Base-by-base conservation (phyloP, 2,329 filamentous ascomycete species). In the Malbranchea zuffiana region DNA sequence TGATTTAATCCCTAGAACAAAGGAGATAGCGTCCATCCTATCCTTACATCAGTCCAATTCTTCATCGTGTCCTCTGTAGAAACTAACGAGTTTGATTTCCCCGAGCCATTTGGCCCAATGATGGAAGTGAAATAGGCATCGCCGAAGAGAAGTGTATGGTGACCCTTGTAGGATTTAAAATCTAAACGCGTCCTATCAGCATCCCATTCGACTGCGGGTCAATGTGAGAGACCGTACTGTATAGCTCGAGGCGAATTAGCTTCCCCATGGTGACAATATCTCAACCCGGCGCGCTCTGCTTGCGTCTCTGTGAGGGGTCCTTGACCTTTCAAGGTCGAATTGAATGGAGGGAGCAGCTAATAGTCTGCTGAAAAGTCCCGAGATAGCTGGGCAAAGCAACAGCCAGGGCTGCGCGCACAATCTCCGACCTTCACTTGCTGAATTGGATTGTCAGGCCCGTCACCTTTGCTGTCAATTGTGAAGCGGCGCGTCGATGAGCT, bases 101-200 rank as follows among this genome's bases (percentile, higher is more conserved):
- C 90, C 23, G 90, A 96, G 68, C 90, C 90, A 87, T 98, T 98
- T 58, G 90, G 90, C 4, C 92, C 90, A 55, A 98, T 96, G 55
- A 98, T 95, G 27, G 90, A 98, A 33, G 90, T 98, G 62, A 98
- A 98, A 64, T 95, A 96, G 2, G 87, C 92, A 66, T 98, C 88
- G 54, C 88, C 88, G 53, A 98, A 95, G 36, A 95, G 75, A 29
- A 98, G 76, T 43, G 76, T 80, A 66, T 98, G 90, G 53, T 95
- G 87, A 41, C 87, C 90, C 62, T 94, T 94, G 69, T 98, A 98
- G 51, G 90, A 96, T 68, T 98, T 98, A 77, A 98, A 98, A 68
- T 98, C 83, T 90, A 27, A n/a, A 25, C 6, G 4, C 31, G 15
- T 10, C 12, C 16, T 3, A 42, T 56, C 41, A 54, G 48, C 42